Percentiles rank a stretch among this genome's conserved stretches.
Conservation (phyloP, 495 filamentous ascomycete genomes). For the Trypethelium eluteriae region DNA sequence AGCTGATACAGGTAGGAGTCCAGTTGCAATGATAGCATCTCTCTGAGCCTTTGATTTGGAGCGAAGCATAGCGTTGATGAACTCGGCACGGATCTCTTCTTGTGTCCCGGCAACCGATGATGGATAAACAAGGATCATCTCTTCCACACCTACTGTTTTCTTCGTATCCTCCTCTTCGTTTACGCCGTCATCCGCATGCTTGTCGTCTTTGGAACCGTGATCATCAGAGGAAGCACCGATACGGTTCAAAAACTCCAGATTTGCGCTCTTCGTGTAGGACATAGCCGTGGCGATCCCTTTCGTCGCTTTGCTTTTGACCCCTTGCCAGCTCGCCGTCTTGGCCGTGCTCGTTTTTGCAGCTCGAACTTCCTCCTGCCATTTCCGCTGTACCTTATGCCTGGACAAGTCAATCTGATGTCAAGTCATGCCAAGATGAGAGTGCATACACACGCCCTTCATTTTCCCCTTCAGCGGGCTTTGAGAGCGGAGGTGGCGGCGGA, state of each 20-base stretch:
- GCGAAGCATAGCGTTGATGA: conserved; percentile 35
- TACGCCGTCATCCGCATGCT: not conserved
- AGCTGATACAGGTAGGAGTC: conserved; percentile 34
- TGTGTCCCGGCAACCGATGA: conserved; percentile 25
- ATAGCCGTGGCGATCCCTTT: conserved; percentile 35
- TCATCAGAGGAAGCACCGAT: conserved; percentile 23
- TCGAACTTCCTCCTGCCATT: conserved; percentile 40
- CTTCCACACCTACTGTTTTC: conserved; percentile 33
- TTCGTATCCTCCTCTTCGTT: conserved; percentile 23
- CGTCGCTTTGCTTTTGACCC: conserved; percentile 35
- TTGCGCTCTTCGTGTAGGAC: conserved; percentile 29
- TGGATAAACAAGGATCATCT: conserved; percentile 36
- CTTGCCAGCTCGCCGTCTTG: conserved; percentile 35
- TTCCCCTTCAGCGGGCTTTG: conserved; percentile 33
- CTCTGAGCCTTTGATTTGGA: conserved; percentile 36
- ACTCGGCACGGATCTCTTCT: conserved; percentile 34
- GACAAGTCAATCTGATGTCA: not conserved
- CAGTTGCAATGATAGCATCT: conserved; percentile 36
- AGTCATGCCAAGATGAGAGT: not conserved
- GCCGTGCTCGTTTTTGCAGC: conserved; percentile 34
- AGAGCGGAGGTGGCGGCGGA: conserved; percentile 35
- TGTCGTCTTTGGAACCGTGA: conserved; percentile 10
- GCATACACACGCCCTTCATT: conserved; percentile 31
- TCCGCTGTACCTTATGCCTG: conserved; percentile 35
- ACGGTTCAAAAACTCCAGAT: conserved; percentile 38